Percentiles rank a stretch among this genome's conserved stretches.
Evolutionary conservation across 495 filamentous ascomycete species (phyloP).

Genomic region (Talaromyces nanjingensis): DNA sequence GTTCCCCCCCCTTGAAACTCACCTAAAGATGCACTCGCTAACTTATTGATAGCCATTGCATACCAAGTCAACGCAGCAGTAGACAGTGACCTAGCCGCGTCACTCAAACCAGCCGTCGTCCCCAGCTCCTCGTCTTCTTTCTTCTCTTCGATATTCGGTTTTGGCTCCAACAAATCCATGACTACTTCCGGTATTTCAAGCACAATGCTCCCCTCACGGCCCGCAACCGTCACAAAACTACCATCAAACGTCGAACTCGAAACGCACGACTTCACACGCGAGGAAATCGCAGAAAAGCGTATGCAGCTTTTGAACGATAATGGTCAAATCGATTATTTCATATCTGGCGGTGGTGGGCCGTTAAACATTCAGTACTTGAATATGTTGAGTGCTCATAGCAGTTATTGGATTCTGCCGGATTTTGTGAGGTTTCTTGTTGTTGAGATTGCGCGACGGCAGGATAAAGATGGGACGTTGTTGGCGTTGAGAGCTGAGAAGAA

Average conservation of each 20-base stretch:
- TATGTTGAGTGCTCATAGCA: slow-evolving; percentile 94
- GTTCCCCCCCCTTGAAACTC: slow-evolving; percentile 2
- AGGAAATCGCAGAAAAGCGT: slow-evolving; percentile 87
- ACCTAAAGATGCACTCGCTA: slow-evolving; percentile 38
- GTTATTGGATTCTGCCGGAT: slow-evolving; percentile 83
- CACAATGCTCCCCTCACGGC: slow-evolving; percentile 28
- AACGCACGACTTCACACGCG: slow-evolving; percentile 87
- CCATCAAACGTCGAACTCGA: slow-evolving; percentile 91
- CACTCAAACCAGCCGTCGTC: slow-evolving; percentile 69
- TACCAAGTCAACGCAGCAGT: slow-evolving; percentile 88
- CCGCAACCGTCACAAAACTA: slow-evolving; percentile 48
- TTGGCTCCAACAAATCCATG: slow-evolving; percentile 24
- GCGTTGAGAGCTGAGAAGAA: slow-evolving; percentile 74
- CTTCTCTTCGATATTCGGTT: slow-evolving; percentile 60
- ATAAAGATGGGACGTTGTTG: slow-evolving; percentile 56
- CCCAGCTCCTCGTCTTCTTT: slow-evolving; percentile 65
- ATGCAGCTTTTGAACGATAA: slow-evolving; percentile 89
- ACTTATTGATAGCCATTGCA: slow-evolving; percentile 55
- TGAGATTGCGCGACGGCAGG: slow-evolving; percentile 73
- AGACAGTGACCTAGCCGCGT: slow-evolving; percentile 69
- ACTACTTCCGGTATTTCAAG: slow-evolving; percentile 13
- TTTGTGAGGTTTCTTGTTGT: slow-evolving; percentile 81
- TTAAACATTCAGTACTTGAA: slow-evolving; percentile 94
- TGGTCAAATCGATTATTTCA: slow-evolving; percentile 84
- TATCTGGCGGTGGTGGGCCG: slow-evolving; percentile 71